These are phyloP conservation scores for Roridomyces roridus DNA, from an alignment of 768 basidiomycete genomes.

Conservation along the genomic window DNA sequence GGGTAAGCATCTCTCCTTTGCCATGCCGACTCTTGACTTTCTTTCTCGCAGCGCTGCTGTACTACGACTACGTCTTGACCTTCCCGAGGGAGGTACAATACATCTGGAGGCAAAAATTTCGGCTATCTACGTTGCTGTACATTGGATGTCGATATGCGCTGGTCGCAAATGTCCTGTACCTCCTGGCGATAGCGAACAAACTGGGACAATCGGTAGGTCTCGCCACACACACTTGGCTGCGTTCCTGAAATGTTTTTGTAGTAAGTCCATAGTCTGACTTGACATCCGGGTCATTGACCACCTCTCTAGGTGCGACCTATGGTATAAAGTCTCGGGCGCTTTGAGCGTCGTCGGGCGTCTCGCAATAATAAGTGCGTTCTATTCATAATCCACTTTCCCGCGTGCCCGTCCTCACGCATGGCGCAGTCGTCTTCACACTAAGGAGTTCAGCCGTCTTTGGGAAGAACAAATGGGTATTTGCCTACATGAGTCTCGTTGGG, in stretches of 20 bases:
- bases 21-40: too few relatives aligned
- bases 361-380: conserved; percentile 32
- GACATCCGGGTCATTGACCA: too few relatives aligned
- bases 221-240: too few relatives aligned
- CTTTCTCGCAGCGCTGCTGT: conserved; percentile 26
- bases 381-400: not conserved
- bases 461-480: conserved; percentile 22
- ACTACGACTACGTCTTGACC: conserved; percentile 35
- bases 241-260: too few relatives aligned
- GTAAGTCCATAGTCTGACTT: too few relatives aligned
- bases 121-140: conserved; percentile 35
- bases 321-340: conserved; percentile 34
- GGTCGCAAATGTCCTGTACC: conserved; percentile 33
- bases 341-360: conserved; percentile 37
- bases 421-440: too few relatives aligned
- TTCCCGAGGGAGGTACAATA: conserved; percentile 31
- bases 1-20: too few relatives aligned
- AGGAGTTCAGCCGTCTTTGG: conserved; percentile 32
- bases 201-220: conserved; percentile 19
- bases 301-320: conserved; percentile 30
- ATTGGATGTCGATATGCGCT: conserved; percentile 35
- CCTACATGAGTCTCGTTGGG: conserved; percentile 28
- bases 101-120: conserved; percentile 34
- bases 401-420: conserved; percentile 13
- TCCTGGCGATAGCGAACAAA: conserved; percentile 29